Conservation (phyloP, 2,329 filamentous ascomycete species). For the Clonostachys byssicola region DNA sequence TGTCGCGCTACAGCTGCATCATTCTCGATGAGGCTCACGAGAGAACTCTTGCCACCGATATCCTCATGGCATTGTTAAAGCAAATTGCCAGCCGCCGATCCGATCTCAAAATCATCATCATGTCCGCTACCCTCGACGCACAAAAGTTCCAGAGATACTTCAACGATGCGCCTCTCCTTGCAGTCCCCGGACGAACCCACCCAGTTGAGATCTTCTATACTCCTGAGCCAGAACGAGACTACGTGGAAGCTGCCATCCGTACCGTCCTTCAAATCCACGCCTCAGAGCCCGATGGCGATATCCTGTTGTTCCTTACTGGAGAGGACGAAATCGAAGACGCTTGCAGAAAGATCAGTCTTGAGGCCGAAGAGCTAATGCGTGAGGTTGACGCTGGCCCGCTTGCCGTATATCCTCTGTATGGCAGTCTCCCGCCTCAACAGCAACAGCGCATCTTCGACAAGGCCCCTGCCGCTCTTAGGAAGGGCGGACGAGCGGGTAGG, state of each 20-base stretch:
- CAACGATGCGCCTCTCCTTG: slow-evolving; percentile 86
- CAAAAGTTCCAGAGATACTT: slow-evolving; percentile 99
- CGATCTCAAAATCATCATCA: slow-evolving; percentile 97
- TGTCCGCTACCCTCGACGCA: slow-evolving; percentile 95
- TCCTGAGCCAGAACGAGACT: slow-evolving; percentile 91
- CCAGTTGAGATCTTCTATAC: slow-evolving; percentile 99
- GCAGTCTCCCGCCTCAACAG: slow-evolving; percentile 84
- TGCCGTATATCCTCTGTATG: slow-evolving; percentile 89
- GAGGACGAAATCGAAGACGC: slow-evolving; percentile 99
- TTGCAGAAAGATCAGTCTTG: slow-evolving; percentile 83
- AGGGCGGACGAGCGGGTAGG: slow-evolving; percentile 80
- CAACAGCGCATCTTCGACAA: slow-evolving; percentile 95
- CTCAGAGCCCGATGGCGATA: slow-evolving; percentile 86
- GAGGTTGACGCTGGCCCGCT: slow-evolving; percentile 90
- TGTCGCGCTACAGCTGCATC: slow-evolving; percentile 92
- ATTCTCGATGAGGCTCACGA: slow-evolving; percentile 99
- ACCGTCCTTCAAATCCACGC: slow-evolving; percentile 97
- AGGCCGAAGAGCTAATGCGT: slow-evolving; percentile 85
- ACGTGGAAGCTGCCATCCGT: slow-evolving; percentile 89
- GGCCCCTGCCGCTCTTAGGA: slow-evolving; percentile 67
- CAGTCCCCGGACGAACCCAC: slow-evolving; percentile 91
- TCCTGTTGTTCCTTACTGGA: slow-evolving; percentile 91
- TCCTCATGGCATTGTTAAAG: slow-evolving; percentile 94
- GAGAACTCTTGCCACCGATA: slow-evolving; percentile 93
- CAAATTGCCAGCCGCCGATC: slow-evolving; percentile 76